Conservation (phyloP, 2,329 filamentous ascomycete genomes). For the Xylogone sp. region DNA sequence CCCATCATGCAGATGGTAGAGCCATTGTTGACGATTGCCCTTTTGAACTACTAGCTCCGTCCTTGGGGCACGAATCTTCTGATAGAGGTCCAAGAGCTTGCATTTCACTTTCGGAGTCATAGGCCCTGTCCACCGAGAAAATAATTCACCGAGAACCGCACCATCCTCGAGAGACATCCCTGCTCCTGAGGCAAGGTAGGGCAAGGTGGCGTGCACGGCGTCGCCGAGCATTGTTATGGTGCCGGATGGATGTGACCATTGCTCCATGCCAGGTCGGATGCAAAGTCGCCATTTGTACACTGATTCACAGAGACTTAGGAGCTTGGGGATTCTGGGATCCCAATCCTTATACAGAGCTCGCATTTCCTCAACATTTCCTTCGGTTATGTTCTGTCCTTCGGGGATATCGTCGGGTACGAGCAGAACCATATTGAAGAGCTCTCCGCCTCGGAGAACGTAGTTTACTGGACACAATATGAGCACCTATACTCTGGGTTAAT, state of each 20-base stretch:
- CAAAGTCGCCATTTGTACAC: slow-evolving; percentile 60
- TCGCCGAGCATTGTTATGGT: slow-evolving; percentile 59
- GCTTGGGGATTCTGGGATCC: slow-evolving; percentile 47
- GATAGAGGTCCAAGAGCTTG: slow-evolving; percentile 43
- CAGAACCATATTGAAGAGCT: slow-evolving; percentile 43
- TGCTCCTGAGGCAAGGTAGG: slow-evolving; percentile 54
- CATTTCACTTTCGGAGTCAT: slow-evolving; percentile 26
- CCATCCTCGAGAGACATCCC: slow-evolving; percentile 61
- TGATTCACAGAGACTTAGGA: slow-evolving; percentile 51
- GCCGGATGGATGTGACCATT: slow-evolving; percentile 53
- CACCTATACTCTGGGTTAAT: not conserved
- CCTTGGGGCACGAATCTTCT: slow-evolving; percentile 52
- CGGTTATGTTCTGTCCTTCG: slow-evolving; percentile 31
- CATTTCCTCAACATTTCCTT: slow-evolving; percentile 38
- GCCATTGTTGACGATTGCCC: slow-evolving; percentile 57
- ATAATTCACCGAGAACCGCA: slow-evolving; percentile 52
- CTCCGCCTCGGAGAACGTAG: slow-evolving; percentile 40
- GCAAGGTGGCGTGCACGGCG: slow-evolving; percentile 60
- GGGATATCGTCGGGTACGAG: slow-evolving; percentile 34
- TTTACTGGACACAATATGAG: slow-evolving; percentile 28
- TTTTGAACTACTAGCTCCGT: slow-evolving; percentile 57
- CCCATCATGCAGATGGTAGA: slow-evolving; percentile 53
- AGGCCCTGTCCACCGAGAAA: slow-evolving; percentile 32
- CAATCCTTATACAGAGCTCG: slow-evolving; percentile 37
- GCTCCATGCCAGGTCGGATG: slow-evolving; percentile 49